Evolutionary conservation across 2,329 filamentous ascomycete species (phyloP).

Genomic region (Cladosporium colombiae): DNA sequence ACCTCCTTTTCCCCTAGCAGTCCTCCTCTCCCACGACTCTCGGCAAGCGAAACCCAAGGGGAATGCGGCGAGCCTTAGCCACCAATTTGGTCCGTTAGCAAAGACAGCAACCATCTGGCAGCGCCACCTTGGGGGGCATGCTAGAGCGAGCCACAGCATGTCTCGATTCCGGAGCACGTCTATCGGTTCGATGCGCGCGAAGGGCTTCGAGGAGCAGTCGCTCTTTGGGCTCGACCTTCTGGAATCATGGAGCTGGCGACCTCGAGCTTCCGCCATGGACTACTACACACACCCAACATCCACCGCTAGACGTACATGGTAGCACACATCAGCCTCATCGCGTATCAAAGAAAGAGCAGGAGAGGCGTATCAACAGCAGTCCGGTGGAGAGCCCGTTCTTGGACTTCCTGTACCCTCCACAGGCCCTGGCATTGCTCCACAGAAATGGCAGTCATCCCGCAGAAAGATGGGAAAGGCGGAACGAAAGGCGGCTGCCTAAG

Average conservation of each 20-base stretch:
- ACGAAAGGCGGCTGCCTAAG: conserved; percentile 29
- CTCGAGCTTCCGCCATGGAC: conserved; percentile 41
- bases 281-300: neutral
- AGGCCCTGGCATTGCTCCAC: conserved; percentile 43
- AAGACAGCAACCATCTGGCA: conserved; percentile 2
- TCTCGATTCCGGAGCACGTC: conserved; percentile 58
- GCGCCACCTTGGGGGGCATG: conserved; percentile 44
- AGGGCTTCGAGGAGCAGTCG: conserved; percentile 47
- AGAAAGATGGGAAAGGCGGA: conserved; percentile 33
- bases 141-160: conserved; percentile 61
- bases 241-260: conserved; percentile 56
- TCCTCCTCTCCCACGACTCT: neutral
- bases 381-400: conserved; percentile 35
- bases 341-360: neutral
- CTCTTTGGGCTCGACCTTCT: conserved; percentile 57
- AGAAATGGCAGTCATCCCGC: conserved; percentile 23
- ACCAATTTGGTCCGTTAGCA: neutral
- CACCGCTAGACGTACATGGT: neutral
- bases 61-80: conserved; percentile 6
- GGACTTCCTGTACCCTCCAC: conserved; percentile 52
- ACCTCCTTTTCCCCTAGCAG: neutral
- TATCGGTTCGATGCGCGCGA: conserved; percentile 47
- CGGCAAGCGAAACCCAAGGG: neutral
- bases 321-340: neutral
- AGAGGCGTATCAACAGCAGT: neutral